Evolutionary conservation across 176 grass and related monocot species (phyloP), one percentile per base, ranked within the genome.

Genomic region (Elaeis guineensis): DNA sequence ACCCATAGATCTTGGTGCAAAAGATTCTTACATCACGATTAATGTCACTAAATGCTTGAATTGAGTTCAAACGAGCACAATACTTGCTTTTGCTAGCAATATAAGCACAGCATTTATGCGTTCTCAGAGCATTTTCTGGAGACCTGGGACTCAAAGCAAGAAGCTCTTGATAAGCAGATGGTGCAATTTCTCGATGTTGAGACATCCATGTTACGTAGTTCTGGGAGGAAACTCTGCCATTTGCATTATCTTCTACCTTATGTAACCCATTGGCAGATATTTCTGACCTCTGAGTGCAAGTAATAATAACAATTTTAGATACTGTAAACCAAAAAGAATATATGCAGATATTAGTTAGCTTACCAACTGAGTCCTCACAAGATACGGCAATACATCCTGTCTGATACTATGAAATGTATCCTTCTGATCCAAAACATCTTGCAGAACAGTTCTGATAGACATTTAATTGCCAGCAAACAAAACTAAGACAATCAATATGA

Each of bases 31-130:
- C 92, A 70, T 91, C 92, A 65, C 92, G 81, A 59, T 97, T 97
- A 50, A 97, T 97, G 69, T 97, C 92, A 78, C 70, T 81, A 61
- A 85, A 97, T n/a, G 87, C 84, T 52, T 97, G 93, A 78, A 97
- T 79, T 18, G 93, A 91, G 73, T 91, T 89, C 70, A 97, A 69
- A 7, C 87, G 78, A 59, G 86, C 80, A 57, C 92, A 91, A 70
- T 97, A 91, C 56, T 91, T 89, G 83, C 59, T 91, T 97, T 91
- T 84, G 69, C 57, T 75, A 70, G 84, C 76, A 71, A 97, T 85
- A 70, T 97, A 97, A 76, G 64, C 87, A 80, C 93, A 97, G 54
- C 84, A 97, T 65, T 80, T 85, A 69, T 91, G 87, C 30, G 78
- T 76, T 62, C 58, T 78, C 64, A 26, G 69, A 72, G 14, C 49